Evolutionary conservation across 257 asterid species (phyloP), one percentile per base, ranked within the genome.

Genomic region (Osmanthus fragrans): DNA sequence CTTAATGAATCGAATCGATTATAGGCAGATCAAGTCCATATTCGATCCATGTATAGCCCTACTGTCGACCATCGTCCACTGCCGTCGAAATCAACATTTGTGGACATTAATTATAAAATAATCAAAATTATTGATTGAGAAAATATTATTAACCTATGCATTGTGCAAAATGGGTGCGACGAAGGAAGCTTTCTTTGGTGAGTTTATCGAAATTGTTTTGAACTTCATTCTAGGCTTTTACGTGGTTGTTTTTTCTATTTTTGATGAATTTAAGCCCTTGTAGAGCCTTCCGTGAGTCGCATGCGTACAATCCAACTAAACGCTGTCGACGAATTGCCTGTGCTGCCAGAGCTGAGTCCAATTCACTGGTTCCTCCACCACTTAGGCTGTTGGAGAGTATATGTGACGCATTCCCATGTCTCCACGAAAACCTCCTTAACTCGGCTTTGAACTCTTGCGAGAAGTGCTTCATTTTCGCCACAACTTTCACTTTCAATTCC

Each of bases 231-330:
- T 96, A 91, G 19, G 90, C 97, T 54, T 91, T 94, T 15, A 87
- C 83, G 73, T 91, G 87, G 85, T 87, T 94, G 18, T 88, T 81
- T 83, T 85, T 94, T 30, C 86, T 70, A 76, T 85, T 86, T 54
- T 96, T 90, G 80, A 95, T 95, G 82, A 93, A 95, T 70, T 83
- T 89, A 18, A 95, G 94, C 60, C 99, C 99, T 30, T 76, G 86
- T 2, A 95, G 94, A 63, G 98, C 98, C 76, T 86, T 95, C 15
- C 90, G 97, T 0, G 98, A 96, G 54, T 96, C 89, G n/a, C 98
- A 95, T 70, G 96, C 96, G 97, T 92, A 73, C 99, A 97, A 74
- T 95, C 97, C 1, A 95, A 90, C 86, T 93, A 97, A 74, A 97
- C 99, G 86, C 80, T 95, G 97, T 7, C 97, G 91, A 4, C 99